Evolutionary conservation across 2,329 filamentous ascomycete genomes (phyloP).

Genomic region (Didymella sp.): DNA sequence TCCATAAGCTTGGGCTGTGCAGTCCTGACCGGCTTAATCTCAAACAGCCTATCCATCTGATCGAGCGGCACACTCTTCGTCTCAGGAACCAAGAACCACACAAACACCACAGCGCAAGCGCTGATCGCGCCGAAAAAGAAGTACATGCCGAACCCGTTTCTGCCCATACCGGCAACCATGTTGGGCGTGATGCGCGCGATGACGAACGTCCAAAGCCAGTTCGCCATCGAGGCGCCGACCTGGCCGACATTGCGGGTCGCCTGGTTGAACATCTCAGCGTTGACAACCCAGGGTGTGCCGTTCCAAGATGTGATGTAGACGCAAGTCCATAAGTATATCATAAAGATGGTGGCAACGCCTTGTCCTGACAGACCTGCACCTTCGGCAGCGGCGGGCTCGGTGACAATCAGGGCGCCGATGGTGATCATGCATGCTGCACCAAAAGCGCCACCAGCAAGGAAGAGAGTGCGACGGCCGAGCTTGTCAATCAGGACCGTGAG

Average conservation of each 20-base stretch:
- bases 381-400: conserved; percentile 50
- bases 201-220: conserved; percentile 77
- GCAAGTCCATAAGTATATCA: conserved; percentile 77
- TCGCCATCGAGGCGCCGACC: conserved; percentile 72
- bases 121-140: conserved; percentile 60
- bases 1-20: conserved; percentile 41
- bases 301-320: conserved; percentile 77
- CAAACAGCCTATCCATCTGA: conserved; percentile 57
- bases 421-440: conserved; percentile 70
- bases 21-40: conserved; percentile 52
- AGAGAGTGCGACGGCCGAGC: conserved; percentile 66
- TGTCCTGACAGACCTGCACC: conserved; percentile 49
- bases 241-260: conserved; percentile 62
- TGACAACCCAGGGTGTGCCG: conserved; percentile 77
- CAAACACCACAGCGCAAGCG: conserved; percentile 50
- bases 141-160: conserved; percentile 48
- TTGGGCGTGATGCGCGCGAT: conserved; percentile 72
- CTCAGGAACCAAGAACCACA: conserved; percentile 53
- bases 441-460: conserved; percentile 68
- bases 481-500: conserved; percentile 72
- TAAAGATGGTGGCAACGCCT: conserved; percentile 69
- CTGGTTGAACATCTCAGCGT: conserved; percentile 76
- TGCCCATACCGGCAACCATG: conserved; percentile 61
- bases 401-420: conserved; percentile 66
- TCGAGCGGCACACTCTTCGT: conserved; percentile 57